Evolutionary conservation across 495 filamentous ascomycete genomes (phyloP), one percentile per base, ranked within the genome.

Genomic region (Penicillium longicatenatum): DNA sequence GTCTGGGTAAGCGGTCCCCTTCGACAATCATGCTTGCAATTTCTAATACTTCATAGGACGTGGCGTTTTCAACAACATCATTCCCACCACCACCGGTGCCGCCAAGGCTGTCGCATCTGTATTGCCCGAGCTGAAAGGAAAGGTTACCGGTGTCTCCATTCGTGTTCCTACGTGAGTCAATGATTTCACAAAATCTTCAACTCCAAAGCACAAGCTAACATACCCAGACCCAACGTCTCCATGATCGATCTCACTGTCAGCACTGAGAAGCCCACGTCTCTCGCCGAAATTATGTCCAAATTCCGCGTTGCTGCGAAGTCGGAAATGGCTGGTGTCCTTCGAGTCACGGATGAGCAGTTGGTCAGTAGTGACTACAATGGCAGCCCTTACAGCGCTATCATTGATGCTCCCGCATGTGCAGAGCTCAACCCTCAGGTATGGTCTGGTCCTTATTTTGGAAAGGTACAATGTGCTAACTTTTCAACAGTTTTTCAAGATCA

Each of bases 191-290:
- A 41, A 17, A 5, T 12, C 29, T 30, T 7, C 6, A 4, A 8
- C 14, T 19, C 6, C 30, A 21, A 26, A 8, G 14, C 53, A 41
- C 19, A 42, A 42, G 55, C 35, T 39, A 30, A 46, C 42, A 19
- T 2, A 20, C 1, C 39, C 49, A 74, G 71, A 20, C 71, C 71
- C 31, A 71, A 74, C 42, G 71, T 71, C 41, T 74, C 71, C 44
- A 68, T 74, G 69, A 74, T 74, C 54, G 71, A 71, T 44, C 53
- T 73, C 19, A 73, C 70, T 3, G 56, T 73, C 61, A 64, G 65
- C 65, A 73, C 70, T 4, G 63, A 64, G 4, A 63, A 65, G 50
- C 66, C 70, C 2, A 73, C 70, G 35, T 70, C 69, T 16, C 54
- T 71, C 14, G 31, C 64, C 16, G 71, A 74, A 54, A 70, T 73